Evolutionary conservation across 495 filamentous ascomycete species (phyloP), one percentile per base, ranked within the genome.

Genomic region (Penicillium pulvis): DNA sequence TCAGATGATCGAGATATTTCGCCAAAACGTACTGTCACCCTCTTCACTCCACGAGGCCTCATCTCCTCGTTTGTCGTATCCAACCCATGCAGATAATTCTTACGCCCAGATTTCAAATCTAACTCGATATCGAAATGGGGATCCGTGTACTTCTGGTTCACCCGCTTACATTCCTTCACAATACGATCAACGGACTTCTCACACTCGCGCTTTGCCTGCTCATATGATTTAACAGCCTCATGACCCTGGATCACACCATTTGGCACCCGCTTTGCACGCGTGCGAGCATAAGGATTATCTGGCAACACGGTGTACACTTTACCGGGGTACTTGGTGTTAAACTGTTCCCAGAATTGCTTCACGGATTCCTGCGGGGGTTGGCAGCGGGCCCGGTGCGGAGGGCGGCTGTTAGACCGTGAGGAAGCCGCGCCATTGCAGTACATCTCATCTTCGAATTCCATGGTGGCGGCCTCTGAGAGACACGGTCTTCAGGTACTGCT

Each of bases 91-190:
- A 92, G 76, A 64, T 81, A 89, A 71, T 89, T 75, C 56, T 81
- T 77, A 19, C 63, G 68, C 14, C 75, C 76, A 30, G 75, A 77
- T 76, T 91, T 90, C 53, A 93, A 75, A 66, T 95, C 92, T 53
- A 83, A 78, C 63, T 92, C 90, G 50, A 97, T 87, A 69, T 97
- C 90, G 67, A 97, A 96, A 71, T 93, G 86, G 26, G 87, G 84
- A 72, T 97, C 93, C 4, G 88, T 83, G 66, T 96, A 97, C 71
- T 93, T 96, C 68, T 91, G 87, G 70, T 97, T 97, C 57, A 94
- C 78, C 9, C 90, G 81, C 24, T 85, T 78, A 71, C 92, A 97
- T 72, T 96, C 92, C 60, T 81, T 85, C 9, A 88, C 84, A 65
- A 97, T 96, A 64, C 90, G 88, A 33, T 83, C 84, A 6, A 97